Base-by-base conservation (phyloP, 1,284 basidiomycete genomes). In the Xerocomus minutiporus region DNA sequence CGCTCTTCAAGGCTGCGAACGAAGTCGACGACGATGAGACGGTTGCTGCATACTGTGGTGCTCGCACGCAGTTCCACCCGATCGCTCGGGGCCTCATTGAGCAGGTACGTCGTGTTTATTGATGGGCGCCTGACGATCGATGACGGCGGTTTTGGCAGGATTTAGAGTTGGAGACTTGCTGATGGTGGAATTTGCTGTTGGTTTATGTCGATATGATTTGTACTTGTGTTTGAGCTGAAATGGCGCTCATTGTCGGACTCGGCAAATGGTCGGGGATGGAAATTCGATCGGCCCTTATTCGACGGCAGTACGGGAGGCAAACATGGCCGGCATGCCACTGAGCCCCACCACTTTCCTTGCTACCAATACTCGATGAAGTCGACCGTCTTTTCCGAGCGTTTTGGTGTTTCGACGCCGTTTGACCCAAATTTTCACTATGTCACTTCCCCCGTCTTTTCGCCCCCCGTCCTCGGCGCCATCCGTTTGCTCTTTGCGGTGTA, bases 81-180 rank as follows among this genome's bases (percentile, higher is more conserved):
- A 89, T 91, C 58, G 87, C 88, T n/a, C 74, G 81, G 56, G 81
- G 76, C 64, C 61, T 91, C 54, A 86, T 92, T 58, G 85, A 86
- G 55, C 86, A 87, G 81, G 88, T 87, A 55, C 38, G 67, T 52
- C 1, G 35, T 28, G 25, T 15, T 15, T 17, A 5, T 23, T 20
- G 9, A 13, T 13, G 31, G 11, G 8, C n/a, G 15, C 25, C 7
- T 31, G 32, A 34, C 15, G 29, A 51, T 3, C 8, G 38, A 4
- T 17, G 15, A 31, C n/a, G 32, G 8, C 9, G 28, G 11, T 3
- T 2, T 20, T 29, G 17, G 5, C 17, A 69, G 67, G 67, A 66
- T 52, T 45, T 69, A 29, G 57, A 42, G 38, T 23, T 39, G 20
- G 17, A 13, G 1, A 39, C 38, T 38, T 17, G 20, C 20, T 20